Evolutionary conservation across 768 basidiomycete species (phyloP), one percentile per base, ranked within the genome.

Genomic region (Suillus discolor): DNA sequence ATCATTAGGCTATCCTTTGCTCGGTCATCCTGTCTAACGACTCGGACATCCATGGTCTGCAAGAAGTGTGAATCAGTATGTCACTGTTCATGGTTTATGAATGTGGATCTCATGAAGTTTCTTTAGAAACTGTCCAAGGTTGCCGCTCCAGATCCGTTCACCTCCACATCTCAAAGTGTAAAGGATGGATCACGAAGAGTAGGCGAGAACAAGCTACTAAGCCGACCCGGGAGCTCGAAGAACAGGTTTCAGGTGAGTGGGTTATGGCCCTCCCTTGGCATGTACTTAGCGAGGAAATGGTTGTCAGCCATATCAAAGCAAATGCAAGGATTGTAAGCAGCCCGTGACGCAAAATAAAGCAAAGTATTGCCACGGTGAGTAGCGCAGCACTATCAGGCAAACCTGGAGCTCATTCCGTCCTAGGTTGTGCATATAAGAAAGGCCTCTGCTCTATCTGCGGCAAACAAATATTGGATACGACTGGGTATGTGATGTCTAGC

Each of bases 261-360:
- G 18, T 18, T 28, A 6, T 42, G 25, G 53, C 42, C 47, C 60
- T 62, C 65, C 49, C 70, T 34, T 68, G 76, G 42, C 42, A 68
- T 25, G 15, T 31, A 61, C 62, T 64, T 28, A 23, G 55, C 16
- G 25, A 62, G 64, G 49, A 64, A 59, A 45, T n/a, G 6, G 49
- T 16, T 28, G 18, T 39, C 73, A 94, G 91, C 93, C 93, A 41
- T 95, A 95, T 80, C 88, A 91, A 78, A 84, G 85, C 44, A 93
- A 91, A 75, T 95, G 93, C 74, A 94, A 91, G 77, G 93, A 93
- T 71, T 95, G 93, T 74, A 94, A 94, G 77, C 89, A 89, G 72
- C 83, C 88, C 0, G 86, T 87, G 54, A 93, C 93, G 11, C 93
- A 95, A 83, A 94, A 94, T 75, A 87, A 84, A 72, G 93, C 90